phyloP scores from a whole-genome alignment of 192 early-diverging fungal species.

The Cladochytrium replicatum region DNA sequence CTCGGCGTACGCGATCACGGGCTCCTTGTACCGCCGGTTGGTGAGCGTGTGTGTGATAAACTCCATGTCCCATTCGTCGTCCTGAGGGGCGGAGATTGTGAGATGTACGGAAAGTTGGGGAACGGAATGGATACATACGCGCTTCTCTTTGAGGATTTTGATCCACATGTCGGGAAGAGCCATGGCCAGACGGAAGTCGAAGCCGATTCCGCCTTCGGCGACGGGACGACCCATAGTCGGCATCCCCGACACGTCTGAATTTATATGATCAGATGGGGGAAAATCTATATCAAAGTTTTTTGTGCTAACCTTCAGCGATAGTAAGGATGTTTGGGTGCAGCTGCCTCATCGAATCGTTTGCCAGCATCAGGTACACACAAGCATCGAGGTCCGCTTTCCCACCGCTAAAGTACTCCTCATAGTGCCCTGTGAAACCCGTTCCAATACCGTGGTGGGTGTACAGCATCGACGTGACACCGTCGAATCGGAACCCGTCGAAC shows the following conservation, averaged over 20 bases:
- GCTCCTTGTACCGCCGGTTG: slow-evolving; percentile 87
- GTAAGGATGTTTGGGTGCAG: slow-evolving; percentile 75
- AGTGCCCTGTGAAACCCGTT: slow-evolving; percentile 84
- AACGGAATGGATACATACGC: slow-evolving; percentile 5
- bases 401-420: slow-evolving; percentile 89
- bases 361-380: slow-evolving; percentile 83
- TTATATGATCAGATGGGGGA: not conserved
- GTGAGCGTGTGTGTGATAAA: slow-evolving; percentile 77
- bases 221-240: slow-evolving; percentile 85
- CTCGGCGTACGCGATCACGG: slow-evolving; percentile 91
- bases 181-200: slow-evolving; percentile 95
- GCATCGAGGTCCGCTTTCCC: slow-evolving; percentile 69
- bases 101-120: not conserved
- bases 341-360: slow-evolving; percentile 74
- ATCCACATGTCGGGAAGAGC: slow-evolving; percentile 99
- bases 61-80: slow-evolving; percentile 89
- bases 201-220: slow-evolving; percentile 85
- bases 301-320: slow-evolving; percentile 74
- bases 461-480: slow-evolving; percentile 95
- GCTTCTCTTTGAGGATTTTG: slow-evolving; percentile 85
- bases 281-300: not conserved
- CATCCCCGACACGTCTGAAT: slow-evolving; percentile 93
- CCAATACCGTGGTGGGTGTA: slow-evolving; percentile 94
- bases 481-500: slow-evolving; percentile 97
- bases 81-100: slow-evolving; percentile 15